phyloP scores from a whole-genome alignment of 1,139 yeast genomes.

The Nematodospora anomalae region DNA sequence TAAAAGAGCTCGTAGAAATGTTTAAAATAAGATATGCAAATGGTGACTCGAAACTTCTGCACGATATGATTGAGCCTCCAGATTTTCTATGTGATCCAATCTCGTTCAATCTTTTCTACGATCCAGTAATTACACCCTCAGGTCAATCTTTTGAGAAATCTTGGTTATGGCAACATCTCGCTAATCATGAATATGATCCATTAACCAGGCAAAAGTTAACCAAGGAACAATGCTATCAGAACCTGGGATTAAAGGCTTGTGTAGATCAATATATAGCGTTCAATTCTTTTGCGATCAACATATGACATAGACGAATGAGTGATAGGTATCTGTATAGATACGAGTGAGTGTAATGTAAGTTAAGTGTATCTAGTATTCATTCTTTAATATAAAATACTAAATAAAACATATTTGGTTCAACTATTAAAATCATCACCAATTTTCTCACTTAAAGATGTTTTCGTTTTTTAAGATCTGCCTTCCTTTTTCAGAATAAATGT shows the following conservation, averaged over 20 bases:
- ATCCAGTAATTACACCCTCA: slow-evolving; percentile 48
- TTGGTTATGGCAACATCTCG: slow-evolving; percentile 38
- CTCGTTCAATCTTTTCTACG: slow-evolving; percentile 41
- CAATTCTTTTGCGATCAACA: too few species aligned
- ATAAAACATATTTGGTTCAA: too few species aligned
- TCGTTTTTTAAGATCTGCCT: too few species aligned
- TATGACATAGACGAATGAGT: too few species aligned
- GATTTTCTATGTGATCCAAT: slow-evolving; percentile 49
- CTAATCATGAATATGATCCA: slow-evolving; percentile 41
- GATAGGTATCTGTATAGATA: too few species aligned
- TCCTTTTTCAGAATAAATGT: neutral
- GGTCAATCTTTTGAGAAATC: slow-evolving; percentile 48
- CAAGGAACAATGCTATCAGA: slow-evolving; percentile 21
- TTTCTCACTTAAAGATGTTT: too few species aligned
- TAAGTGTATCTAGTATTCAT: too few species aligned
- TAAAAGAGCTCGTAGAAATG: slow-evolving; percentile 22
- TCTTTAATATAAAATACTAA: too few species aligned
- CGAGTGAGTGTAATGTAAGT: too few species aligned
- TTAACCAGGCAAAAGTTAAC: slow-evolving; percentile 27
- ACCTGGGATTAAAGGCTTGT: slow-evolving; percentile 16
- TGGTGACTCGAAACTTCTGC: neutral
- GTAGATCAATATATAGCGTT: slow-evolving; percentile 8
- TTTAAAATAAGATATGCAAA: slow-evolving; percentile 19
- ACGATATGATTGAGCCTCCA: slow-evolving; percentile 29
- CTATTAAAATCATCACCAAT: too few species aligned